Conservation (phyloP, 345 rosid species). For the Melastoma malabathricum region DNA sequence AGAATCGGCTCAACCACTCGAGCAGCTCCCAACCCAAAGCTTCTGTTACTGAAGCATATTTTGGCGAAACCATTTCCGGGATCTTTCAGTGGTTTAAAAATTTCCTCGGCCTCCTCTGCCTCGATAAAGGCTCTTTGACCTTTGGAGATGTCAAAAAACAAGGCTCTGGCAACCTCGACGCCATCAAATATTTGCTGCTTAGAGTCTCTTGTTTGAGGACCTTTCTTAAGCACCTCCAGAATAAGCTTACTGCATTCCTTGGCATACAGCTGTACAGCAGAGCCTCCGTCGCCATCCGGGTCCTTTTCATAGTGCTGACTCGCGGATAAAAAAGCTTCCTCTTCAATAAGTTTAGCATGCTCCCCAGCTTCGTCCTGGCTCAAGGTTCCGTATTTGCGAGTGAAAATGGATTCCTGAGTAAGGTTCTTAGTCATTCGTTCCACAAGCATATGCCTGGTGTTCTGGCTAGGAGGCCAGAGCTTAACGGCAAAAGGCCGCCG, state of each 20-base stretch:
- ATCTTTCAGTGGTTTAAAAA: conserved; percentile 57
- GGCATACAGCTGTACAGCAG: conserved; percentile 93
- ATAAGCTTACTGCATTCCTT: conserved; percentile 81
- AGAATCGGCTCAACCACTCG: conserved; percentile 67
- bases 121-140: conserved; percentile 60
- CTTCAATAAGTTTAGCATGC: conserved; percentile 63
- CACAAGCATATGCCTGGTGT: conserved; percentile 59
- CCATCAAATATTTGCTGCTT: conserved; percentile 22
- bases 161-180: conserved; percentile 18
- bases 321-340: conserved; percentile 44
- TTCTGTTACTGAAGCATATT: conserved; percentile 85
- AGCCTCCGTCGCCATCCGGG: conserved; percentile 93
- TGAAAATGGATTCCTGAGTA: conserved; percentile 61
- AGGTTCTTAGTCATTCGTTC: conserved; percentile 56
- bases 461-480: conserved; percentile 79
- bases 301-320: conserved; percentile 67
- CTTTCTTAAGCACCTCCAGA: conserved; percentile 69
- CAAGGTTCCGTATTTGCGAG: conserved; percentile 68
- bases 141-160: conserved; percentile 64
- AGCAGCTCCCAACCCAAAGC: conserved; percentile 78
- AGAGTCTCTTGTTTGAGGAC: conserved; percentile 23
- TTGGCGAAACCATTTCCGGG: conserved; percentile 60
- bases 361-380: conserved; percentile 65
- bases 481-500: conserved; percentile 58
- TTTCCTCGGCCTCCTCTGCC: conserved; percentile 67